phyloP scores from a whole-genome alignment of 129 eudicot genomes.

The Arctium minus region DNA sequence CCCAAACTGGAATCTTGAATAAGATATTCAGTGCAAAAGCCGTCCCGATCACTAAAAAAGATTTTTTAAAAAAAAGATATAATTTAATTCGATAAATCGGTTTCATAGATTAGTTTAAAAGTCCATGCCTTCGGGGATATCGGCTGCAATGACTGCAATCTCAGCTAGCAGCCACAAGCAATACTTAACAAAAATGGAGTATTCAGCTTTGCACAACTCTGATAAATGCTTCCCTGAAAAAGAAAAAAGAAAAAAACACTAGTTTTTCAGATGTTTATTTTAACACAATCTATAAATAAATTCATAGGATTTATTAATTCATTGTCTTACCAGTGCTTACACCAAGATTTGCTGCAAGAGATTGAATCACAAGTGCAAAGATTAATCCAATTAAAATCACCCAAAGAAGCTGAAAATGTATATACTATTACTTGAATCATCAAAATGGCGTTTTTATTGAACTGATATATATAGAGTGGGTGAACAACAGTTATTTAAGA shows the following conservation, averaged over 20 bases:
- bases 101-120: neutral
- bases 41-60: conserved; percentile 48
- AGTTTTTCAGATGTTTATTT: neutral
- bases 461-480: too few relatives aligned
- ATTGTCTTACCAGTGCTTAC: conserved; percentile 48
- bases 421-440: neutral
- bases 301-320: neutral
- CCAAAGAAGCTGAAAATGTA: conserved; percentile 45
- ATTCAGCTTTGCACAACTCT: conserved; percentile 87
- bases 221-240: conserved; percentile 69
- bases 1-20: conserved; percentile 56
- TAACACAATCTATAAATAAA: neutral
- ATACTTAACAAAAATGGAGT: conserved; percentile 61
- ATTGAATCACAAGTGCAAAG: conserved; percentile 61
- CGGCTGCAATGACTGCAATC: conserved; percentile 87
- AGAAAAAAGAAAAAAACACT: neutral
- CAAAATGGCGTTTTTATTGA: neutral
- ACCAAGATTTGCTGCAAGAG: conserved; percentile 69
- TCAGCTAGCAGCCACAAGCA: conserved; percentile 86
- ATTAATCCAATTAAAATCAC: conserved; percentile 48
- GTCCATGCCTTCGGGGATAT: conserved; percentile 81
- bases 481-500: neutral
- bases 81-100: neutral
- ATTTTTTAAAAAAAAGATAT: too few relatives aligned
- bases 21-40: conserved; percentile 60